phyloP scores from a whole-genome alignment of 75 land plant genomes.

The Gnetum montanum region DNA sequence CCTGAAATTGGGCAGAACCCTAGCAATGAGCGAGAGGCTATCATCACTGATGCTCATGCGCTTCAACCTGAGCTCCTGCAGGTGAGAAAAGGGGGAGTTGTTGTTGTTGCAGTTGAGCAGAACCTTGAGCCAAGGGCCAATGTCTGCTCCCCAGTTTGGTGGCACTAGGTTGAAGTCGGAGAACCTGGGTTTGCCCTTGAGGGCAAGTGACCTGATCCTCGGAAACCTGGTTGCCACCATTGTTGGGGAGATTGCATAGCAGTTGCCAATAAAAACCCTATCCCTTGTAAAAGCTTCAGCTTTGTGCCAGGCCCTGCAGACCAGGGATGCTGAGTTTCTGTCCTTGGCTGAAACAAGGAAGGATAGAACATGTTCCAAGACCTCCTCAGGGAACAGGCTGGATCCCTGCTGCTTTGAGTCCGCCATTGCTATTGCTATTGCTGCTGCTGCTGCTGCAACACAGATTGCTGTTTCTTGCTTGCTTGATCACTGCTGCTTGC shows the following conservation, averaged over 20 bases:
- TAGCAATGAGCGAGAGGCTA: slow-evolving; percentile 35
- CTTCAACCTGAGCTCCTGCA: slow-evolving; percentile 65
- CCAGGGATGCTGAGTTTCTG: slow-evolving; percentile 49
- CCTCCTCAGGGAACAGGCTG: slow-evolving; percentile 49
- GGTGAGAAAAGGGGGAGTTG: slow-evolving; percentile 42
- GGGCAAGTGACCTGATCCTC: slow-evolving; percentile 26
- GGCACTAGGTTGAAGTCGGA: slow-evolving; percentile 81
- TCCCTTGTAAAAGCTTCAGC: slow-evolving; percentile 37
- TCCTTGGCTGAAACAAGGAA: slow-evolving; percentile 36
- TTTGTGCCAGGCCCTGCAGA: slow-evolving; percentile 61
- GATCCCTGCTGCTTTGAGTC: neutral
- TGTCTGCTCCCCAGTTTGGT: slow-evolving; percentile 61
- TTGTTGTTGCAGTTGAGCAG: slow-evolving; percentile 18
- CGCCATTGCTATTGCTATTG: too few relatives aligned
- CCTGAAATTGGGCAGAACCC: slow-evolving; percentile 30
- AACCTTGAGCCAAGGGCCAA: slow-evolving; percentile 46
- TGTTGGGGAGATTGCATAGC: slow-evolving; percentile 69
- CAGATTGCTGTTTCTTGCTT: too few relatives aligned
- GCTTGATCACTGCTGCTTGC: too few relatives aligned
- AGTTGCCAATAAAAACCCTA: slow-evolving; percentile 53
- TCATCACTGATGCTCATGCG: slow-evolving; percentile 70
- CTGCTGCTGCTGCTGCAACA: too few relatives aligned
- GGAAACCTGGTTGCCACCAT: slow-evolving; percentile 38
- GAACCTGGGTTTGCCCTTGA: slow-evolving; percentile 81
- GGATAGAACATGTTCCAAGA: slow-evolving; percentile 44